Evolutionary conservation across 768 basidiomycete genomes (phyloP).

Genomic region (Lepiota venenata): DNA sequence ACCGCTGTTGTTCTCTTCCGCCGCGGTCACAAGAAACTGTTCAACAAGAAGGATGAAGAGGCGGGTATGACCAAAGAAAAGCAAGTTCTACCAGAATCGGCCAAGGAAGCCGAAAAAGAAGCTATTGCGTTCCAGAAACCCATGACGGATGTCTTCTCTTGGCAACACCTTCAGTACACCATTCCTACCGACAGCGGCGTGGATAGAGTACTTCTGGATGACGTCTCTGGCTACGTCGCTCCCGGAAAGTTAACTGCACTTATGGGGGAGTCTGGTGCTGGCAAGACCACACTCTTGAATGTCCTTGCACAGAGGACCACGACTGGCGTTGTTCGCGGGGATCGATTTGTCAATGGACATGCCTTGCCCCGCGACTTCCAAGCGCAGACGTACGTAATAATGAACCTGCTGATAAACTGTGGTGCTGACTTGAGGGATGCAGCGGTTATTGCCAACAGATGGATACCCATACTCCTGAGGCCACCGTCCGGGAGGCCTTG

Average conservation of each 20-base stretch:
- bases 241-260: slow-evolving; percentile 80
- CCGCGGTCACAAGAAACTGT: slow-evolving; percentile 48
- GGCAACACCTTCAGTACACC: slow-evolving; percentile 68
- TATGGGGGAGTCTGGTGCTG: slow-evolving; percentile 60
- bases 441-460: slow-evolving; percentile 88
- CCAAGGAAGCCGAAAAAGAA: slow-evolving; percentile 20
- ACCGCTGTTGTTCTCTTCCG: slow-evolving; percentile 59
- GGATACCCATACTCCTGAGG: slow-evolving; percentile 73
- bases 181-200: slow-evolving; percentile 50
- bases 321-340: slow-evolving; percentile 48
- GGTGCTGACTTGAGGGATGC: too few relatives aligned
- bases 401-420: too few relatives aligned
- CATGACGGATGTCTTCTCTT: slow-evolving; percentile 73
- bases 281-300: slow-evolving; percentile 58
- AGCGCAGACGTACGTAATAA: slow-evolving; percentile 54
- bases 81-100: slow-evolving; percentile 18
- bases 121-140: slow-evolving; percentile 19
- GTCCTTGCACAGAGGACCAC: slow-evolving; percentile 49
- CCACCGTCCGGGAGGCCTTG: slow-evolving; percentile 81
- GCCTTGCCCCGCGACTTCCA: slow-evolving; percentile 54
- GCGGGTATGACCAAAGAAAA: slow-evolving; percentile 17
- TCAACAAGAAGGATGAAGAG: slow-evolving; percentile 18
- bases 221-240: slow-evolving; percentile 77
- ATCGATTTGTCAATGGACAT: slow-evolving; percentile 54
- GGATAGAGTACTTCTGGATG: slow-evolving; percentile 54